These are phyloP conservation scores for Phialocephala subalpina DNA, from an alignment of 2,329 filamentous ascomycete species.

Conservation along the genomic window DNA sequence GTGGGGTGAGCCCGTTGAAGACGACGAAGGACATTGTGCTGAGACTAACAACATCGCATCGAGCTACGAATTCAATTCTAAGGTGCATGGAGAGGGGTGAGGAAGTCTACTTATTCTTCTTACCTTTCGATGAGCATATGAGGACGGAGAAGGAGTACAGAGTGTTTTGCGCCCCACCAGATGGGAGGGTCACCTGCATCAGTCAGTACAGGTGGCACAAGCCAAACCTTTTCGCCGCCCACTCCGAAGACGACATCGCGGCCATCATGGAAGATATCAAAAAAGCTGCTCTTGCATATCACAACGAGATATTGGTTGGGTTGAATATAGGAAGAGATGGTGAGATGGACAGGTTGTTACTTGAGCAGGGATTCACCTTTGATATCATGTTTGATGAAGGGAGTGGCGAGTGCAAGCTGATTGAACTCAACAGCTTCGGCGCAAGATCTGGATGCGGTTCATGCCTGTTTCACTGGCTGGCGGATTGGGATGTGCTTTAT, in stretches of 20 bases:
- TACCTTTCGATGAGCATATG: constrained; percentile 53
- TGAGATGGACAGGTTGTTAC: constrained; percentile 38
- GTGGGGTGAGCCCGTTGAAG: constrained; percentile 31
- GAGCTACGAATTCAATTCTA: constrained; percentile 47
- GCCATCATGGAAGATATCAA: constrained; percentile 33
- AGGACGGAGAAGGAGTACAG: constrained; percentile 49
- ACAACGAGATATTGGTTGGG: constrained; percentile 39
- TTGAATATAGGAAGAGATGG: constrained; percentile 21
- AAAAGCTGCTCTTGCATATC: constrained; percentile 34
- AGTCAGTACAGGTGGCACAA: constrained; percentile 53
- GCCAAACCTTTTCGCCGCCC: constrained; percentile 42
- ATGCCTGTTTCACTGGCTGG: constrained; percentile 55
- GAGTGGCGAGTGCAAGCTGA: constrained; percentile 37
- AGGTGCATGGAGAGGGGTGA: constrained; percentile 39
- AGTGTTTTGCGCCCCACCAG: constrained; percentile 51
- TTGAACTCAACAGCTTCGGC: constrained; percentile 56
- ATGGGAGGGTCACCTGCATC: constrained; percentile 45
- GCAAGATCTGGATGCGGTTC: constrained; percentile 52
- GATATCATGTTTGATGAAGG: constrained; percentile 50
- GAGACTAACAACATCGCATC: constrained; percentile 48
- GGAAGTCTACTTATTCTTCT: constrained; percentile 44
- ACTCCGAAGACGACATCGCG: constrained; percentile 18
- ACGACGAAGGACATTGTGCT: constrained; percentile 45
- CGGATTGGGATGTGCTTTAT: constrained; percentile 48
- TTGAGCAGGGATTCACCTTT: constrained; percentile 52